Evolutionary conservation across 345 rosid species (phyloP).

Genomic region (Syzygium aromaticum): DNA sequence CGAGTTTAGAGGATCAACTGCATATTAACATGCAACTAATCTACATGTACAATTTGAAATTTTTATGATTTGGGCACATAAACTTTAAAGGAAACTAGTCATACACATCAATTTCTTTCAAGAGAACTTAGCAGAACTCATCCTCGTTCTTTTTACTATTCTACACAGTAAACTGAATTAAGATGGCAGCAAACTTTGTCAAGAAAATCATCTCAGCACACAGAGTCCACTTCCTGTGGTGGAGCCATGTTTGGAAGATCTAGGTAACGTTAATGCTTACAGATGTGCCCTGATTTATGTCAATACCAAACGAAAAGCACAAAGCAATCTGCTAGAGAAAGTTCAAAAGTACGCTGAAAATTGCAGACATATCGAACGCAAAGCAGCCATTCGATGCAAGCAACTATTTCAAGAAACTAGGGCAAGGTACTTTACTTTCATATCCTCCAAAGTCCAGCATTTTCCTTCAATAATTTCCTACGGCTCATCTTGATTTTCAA

Average conservation of each 20-base stretch:
- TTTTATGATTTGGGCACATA: neutral
- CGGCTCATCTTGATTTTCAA: neutral
- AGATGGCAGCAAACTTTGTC: neutral
- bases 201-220: neutral
- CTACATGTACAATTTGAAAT: neutral
- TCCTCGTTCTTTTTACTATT: neutral
- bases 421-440: neutral
- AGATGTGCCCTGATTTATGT: neutral
- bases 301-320: neutral
- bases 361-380: neutral
- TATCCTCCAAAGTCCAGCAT: neutral
- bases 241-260: neutral
- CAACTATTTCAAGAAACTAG: neutral
- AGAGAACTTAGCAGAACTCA: neutral
- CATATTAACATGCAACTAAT: neutral
- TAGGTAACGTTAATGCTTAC: neutral
- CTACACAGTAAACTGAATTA: neutral
- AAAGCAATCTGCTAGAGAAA: neutral
- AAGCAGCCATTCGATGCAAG: neutral
- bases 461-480: neutral
- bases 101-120: neutral
- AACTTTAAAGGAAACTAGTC: neutral
- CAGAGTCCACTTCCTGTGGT: neutral
- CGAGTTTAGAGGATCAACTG: neutral
- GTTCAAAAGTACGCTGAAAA: neutral